Conservation (phyloP, 2,329 filamentous ascomycete species). For the Pyrenochaeta sp. region DNA sequence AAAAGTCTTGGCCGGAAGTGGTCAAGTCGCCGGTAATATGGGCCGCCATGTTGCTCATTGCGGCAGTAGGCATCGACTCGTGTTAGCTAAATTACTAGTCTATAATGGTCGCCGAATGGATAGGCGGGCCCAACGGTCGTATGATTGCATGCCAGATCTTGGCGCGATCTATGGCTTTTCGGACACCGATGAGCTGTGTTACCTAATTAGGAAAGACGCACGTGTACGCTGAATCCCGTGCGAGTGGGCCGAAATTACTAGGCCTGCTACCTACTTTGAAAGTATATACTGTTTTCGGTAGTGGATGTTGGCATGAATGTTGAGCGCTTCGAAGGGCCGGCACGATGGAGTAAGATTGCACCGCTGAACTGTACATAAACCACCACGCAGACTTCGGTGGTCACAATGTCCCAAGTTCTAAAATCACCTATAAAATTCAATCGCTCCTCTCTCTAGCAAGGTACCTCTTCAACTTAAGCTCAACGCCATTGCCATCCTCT, state of each 20-base stretch:
- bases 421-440: not conserved
- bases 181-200: not conserved
- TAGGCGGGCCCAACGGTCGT: not conserved
- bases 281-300: not conserved
- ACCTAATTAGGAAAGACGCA: not conserved
- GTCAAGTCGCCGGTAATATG: not conserved
- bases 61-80: too few species aligned
- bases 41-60: not conserved
- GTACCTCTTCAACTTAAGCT: not conserved
- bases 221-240: not conserved
- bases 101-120: too few species aligned
- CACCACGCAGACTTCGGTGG: not conserved
- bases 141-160: not conserved
- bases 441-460: not conserved
- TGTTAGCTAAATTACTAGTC: too few species aligned
- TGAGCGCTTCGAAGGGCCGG: not conserved
- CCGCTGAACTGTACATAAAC: not conserved
- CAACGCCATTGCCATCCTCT: not conserved
- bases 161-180: not conserved
- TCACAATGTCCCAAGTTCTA: not conserved
- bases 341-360: not conserved
- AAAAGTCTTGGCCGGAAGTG: not conserved
- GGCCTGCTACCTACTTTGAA: not conserved
- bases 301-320: not conserved
- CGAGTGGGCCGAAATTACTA: not conserved